A percentile compares a stretch with the other conserved stretches of the same genome.
phyloP scores from a whole-genome alignment of 257 asterid species.

The Echites panduratus region DNA sequence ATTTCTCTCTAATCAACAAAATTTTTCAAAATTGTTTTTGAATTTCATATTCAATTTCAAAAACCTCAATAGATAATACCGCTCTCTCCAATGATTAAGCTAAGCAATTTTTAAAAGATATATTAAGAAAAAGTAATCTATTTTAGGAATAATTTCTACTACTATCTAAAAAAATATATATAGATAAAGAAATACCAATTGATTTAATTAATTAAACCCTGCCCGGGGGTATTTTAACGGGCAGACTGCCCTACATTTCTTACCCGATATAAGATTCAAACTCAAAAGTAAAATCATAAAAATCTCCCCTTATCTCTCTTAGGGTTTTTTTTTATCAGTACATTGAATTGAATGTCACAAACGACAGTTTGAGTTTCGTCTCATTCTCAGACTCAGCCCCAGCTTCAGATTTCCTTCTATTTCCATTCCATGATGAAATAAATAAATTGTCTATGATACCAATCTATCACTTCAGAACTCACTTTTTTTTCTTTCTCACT shows the following conservation, averaged over 20 bases:
- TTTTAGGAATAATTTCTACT: too few species aligned
- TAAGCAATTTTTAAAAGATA: too few species aligned
- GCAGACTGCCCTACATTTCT: slow-evolving; percentile 32
- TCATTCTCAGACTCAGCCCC: neutral
- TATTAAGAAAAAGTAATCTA: too few species aligned
- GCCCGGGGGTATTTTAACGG: slow-evolving; percentile 24
- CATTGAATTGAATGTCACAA: neutral
- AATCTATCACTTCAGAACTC: neutral
- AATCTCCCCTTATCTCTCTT: neutral
- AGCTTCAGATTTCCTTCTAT: neutral
- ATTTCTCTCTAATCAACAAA: too few species aligned
- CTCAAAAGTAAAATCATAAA: neutral
- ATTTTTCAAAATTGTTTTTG: too few species aligned
- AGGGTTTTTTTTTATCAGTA: neutral
- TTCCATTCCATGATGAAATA: too few species aligned
- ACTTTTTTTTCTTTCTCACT: neutral
- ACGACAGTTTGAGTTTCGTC: neutral
- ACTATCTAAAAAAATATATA: too few species aligned
- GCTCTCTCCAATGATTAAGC: too few species aligned
- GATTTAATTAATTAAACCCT: slow-evolving; percentile 11
- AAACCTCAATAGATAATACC: too few species aligned
- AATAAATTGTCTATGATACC: neutral
- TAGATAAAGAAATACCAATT: too few species aligned
- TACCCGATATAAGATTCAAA: slow-evolving; percentile 21
- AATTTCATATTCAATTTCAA: too few species aligned